Base-by-base conservation (phyloP, 2,329 filamentous ascomycete species). In the Moelleriella libera region DNA sequence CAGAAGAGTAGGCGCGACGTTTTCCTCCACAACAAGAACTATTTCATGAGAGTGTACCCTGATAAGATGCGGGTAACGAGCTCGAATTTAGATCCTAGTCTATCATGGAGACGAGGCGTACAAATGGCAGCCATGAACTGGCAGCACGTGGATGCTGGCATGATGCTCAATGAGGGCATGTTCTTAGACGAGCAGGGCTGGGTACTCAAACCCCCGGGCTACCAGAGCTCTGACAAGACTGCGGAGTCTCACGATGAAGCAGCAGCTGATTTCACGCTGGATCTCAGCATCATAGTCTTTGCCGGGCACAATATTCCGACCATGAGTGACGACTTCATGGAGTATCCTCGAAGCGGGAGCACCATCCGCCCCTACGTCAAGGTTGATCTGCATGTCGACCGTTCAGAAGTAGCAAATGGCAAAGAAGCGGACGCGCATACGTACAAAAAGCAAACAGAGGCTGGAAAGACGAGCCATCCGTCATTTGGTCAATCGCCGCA, bases 61-160 rank as follows among this genome's bases (percentile, higher is more conserved):
- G 83, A 83, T 29, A 83, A 79, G 3, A 75, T 77, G 51, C 81
- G 89, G 37, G 74, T 96, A 46, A 80, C 83, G 57, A 96, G 89
- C 43, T 87, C 85, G n/a, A 98, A 98, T 61, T 92, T 92, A 41
- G 89, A 97, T 57, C 92, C 92, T 1, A 82, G 88, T 52, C 80
- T 80, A 42, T 94, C 88, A 61, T 98, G 92, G 92, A 81, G 88
- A 45, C 82, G 86, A 47, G 92, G 92, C 30, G 89, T 96, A 21
- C 92, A 98, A 64, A 97, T 98, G 90, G 89, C 88, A 5, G 90
- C 92, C 14, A 76, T 97, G 63, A 98, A 98, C 63, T 97, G 92
- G 90, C 92, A 98, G 65, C 90, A 84, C 3, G 84, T 89, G 55
- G 90, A 97, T 60, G 80, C 92, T 48, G 86, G 87, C 42, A 94